A percentile compares a stretch with the other conserved stretches of the same genome.
phyloP scores from a whole-genome alignment of 140 eudicot species.

The Erigeron philadelphicus region DNA sequence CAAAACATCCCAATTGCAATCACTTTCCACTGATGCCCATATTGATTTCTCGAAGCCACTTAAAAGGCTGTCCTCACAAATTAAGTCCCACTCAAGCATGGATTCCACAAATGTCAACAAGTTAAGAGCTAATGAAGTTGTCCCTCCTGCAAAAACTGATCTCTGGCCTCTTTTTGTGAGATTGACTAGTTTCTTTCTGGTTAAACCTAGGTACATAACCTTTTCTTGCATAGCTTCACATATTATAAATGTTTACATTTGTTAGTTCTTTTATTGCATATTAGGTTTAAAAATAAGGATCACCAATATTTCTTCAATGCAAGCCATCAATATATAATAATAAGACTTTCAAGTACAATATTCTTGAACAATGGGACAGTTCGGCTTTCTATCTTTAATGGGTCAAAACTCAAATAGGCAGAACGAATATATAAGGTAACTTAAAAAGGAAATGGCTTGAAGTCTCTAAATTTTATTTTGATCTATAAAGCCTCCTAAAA shows the following conservation, averaged over 20 bases:
- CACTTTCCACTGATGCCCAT: slow-evolving; percentile 47
- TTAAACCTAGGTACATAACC: slow-evolving; percentile 53
- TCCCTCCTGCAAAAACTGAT: slow-evolving; percentile 33
- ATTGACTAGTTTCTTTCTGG: slow-evolving; percentile 67
- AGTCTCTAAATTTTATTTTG: not conserved
- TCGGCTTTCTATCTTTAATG: not conserved
- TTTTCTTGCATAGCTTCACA: slow-evolving; percentile 3
- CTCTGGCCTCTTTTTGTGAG: slow-evolving; percentile 81
- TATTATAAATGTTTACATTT: not conserved
- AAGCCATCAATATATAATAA: not conserved
- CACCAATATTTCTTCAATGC: not conserved
- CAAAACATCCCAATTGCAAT: slow-evolving; percentile 51
- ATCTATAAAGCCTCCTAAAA: not conserved
- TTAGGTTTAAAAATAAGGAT: not conserved
- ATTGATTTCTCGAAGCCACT: slow-evolving; percentile 67
- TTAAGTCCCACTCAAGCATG: slow-evolving; percentile 34
- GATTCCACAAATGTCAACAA: slow-evolving; percentile 33
- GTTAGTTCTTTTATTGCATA: slow-evolving; percentile 2
- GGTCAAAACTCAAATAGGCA: not conserved
- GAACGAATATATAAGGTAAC: not conserved
- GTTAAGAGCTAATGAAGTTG: slow-evolving; percentile 30
- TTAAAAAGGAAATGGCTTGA: not conserved
- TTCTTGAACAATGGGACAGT: not conserved
- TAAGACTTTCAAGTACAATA: not conserved
- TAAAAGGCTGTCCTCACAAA: slow-evolving; percentile 37